These are phyloP conservation scores for Oryza officinalis DNA, from an alignment of 176 grass and related monocot genomes.

Conservation along the genomic window DNA sequence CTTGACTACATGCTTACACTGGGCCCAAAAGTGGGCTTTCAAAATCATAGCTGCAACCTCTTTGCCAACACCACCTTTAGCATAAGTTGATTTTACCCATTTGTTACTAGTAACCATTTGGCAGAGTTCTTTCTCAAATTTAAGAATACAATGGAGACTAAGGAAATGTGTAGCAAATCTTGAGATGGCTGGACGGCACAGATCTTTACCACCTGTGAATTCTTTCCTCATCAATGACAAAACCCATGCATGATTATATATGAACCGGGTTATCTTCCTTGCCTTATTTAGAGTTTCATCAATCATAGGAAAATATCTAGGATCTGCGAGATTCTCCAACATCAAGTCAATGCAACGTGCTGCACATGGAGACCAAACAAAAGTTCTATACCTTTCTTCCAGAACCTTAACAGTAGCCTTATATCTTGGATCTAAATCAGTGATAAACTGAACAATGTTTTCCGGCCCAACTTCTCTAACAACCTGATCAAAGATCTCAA, in stretches of 20 bases:
- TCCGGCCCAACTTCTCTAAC: slow-evolving; percentile 50
- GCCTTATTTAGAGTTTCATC: slow-evolving; percentile 57
- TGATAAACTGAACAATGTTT: slow-evolving; percentile 59
- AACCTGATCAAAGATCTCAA: slow-evolving; percentile 64
- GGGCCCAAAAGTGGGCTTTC: slow-evolving; percentile 52
- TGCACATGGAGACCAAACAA: slow-evolving; percentile 62
- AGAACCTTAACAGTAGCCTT: slow-evolving; percentile 44
- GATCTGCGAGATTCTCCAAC: slow-evolving; percentile 57
- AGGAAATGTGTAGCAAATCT: slow-evolving; percentile 63
- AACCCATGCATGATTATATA: slow-evolving; percentile 65
- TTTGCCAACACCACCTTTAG: slow-evolving; percentile 46
- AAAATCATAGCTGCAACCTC: slow-evolving; percentile 48
- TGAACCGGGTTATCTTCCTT: slow-evolving; percentile 55
- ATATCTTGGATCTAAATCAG: slow-evolving; percentile 26
- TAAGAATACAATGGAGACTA: slow-evolving; percentile 55
- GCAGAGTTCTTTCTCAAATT: slow-evolving; percentile 52
- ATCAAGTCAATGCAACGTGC: slow-evolving; percentile 64
- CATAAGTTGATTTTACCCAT: slow-evolving; percentile 50
- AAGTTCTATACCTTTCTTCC: slow-evolving; percentile 49
- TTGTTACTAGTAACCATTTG: slow-evolving; percentile 55
- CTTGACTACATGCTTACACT: slow-evolving; percentile 51
- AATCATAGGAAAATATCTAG: slow-evolving; percentile 58
- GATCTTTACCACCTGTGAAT: slow-evolving; percentile 59
- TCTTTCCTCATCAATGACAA: slow-evolving; percentile 67
- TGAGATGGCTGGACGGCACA: slow-evolving; percentile 53